Base-by-base conservation (phyloP, 257 asterid species). In the Nicotiana undulata region DNA sequence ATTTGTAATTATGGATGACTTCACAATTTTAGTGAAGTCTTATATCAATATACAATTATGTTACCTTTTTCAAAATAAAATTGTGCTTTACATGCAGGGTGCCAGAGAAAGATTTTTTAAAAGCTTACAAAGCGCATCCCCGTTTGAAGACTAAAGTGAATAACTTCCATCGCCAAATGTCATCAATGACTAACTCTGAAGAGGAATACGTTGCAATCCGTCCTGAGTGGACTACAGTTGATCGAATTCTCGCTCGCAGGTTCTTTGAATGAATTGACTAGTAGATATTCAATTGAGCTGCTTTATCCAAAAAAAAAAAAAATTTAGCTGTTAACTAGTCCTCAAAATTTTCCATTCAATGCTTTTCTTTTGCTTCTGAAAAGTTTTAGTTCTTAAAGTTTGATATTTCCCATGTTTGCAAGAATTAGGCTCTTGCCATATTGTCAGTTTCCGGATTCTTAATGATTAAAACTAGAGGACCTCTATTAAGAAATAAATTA, bases 141-240 rank as follows among this genome's bases (percentile, higher is more conserved):
- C 97, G 98, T 74, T 84, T 96, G 79, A 90, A 89, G 85, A 94
- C 97, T 56, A 94, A 92, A 88, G 95, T 96, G 12, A 96, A 92
- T 86, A 89, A 96, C 82, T 96, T 92, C 82, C 88, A 92, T 80
- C 90, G 85, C 44, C 99, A 92, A 82, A 86, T 90, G 86, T 88
- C 94, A 29, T 86, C 97, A 29, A 83, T 91, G n/a, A 90, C 83
- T 87, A 90, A 87, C 79, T 76, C 89, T 64, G 98, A 90, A 34
- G 99, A 95, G 84, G 99, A 96, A 34, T 87, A 70, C 80, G 88
- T 91, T 46, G 92, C 99, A 76, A 90, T 96, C 82, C 92, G 98
- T 81, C 93, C 97, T 3, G 99, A 96, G 29, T 96, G 99, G 99
- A 96, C 98, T 6, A 90, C 97, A 28, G 97, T 94, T 81, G 98